A percentile compares a stretch with the other conserved stretches of the same genome.
Conservation (phyloP, 2,329 filamentous ascomycete species). For the Nectriaceae sp. region DNA sequence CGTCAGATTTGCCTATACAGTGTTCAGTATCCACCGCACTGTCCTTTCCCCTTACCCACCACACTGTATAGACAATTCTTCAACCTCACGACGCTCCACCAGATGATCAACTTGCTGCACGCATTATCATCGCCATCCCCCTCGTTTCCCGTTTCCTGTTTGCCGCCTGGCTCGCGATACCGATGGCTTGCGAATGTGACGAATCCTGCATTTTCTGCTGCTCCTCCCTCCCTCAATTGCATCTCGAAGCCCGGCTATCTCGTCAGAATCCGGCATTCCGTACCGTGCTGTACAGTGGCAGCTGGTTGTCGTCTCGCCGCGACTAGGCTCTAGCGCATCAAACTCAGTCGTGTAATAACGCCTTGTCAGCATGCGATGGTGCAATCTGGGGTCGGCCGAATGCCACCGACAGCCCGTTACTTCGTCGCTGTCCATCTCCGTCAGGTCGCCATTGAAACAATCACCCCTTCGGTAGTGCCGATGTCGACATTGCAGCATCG, state of each 20-base stretch:
- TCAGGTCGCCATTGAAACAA: too few relatives aligned
- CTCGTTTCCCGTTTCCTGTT: neutral
- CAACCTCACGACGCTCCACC: constrained; percentile 23
- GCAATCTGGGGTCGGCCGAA: constrained; percentile 29
- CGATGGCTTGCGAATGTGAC: neutral
- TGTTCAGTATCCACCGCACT: constrained; percentile 23
- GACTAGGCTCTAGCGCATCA: neutral
- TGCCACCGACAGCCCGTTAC: constrained; percentile 19
- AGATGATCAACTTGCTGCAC: constrained; percentile 26
- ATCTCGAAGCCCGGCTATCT: too few relatives aligned
- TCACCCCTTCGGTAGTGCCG: constrained; percentile 21
- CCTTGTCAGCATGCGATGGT: constrained; percentile 32
- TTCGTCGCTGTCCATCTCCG: too few relatives aligned
- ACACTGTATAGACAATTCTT: constrained; percentile 30
- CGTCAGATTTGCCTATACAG: constrained; percentile 32
- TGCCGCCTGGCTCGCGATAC: neutral
- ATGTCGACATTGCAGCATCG: constrained; percentile 31
- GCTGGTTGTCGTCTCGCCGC: too few relatives aligned
- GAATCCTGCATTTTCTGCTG: neutral
- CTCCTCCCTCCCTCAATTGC: neutral
- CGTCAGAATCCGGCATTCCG: too few relatives aligned
- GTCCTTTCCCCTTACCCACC: constrained; percentile 4
- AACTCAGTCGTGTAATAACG: constrained; percentile 26
- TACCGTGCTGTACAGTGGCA: too few relatives aligned
- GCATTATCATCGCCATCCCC: constrained; percentile 22